These are phyloP conservation scores for Sporothrix inflata DNA, from an alignment of 2,329 filamentous ascomycete species.

Conservation along the genomic window DNA sequence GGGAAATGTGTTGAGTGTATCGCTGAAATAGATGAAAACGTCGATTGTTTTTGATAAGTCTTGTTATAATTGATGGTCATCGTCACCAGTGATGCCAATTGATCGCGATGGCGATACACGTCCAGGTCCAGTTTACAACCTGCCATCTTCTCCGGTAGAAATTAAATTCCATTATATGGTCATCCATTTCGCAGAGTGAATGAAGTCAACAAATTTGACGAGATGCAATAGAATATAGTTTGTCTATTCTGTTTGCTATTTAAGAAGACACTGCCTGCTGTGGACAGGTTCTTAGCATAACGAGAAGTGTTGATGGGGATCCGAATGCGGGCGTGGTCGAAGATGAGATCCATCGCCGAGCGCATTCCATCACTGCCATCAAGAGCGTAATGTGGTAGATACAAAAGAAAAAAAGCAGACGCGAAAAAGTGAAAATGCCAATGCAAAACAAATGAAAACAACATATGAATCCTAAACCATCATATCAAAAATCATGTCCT, in stretches of 20 bases:
- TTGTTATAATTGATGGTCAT: not conserved
- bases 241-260: conserved; percentile 18
- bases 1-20: not conserved
- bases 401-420: not conserved
- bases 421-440: not conserved
- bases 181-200: not conserved
- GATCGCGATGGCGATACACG: too few relatives aligned
- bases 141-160: not conserved
- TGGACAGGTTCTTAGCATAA: conserved; percentile 25
- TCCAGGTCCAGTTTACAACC: not conserved
- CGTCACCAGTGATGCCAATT: not conserved
- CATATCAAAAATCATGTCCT: not conserved
- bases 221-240: not conserved
- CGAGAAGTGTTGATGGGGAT: conserved; percentile 4
- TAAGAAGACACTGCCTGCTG: conserved; percentile 13
- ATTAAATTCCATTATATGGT: not conserved
- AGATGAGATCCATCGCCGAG: too few relatives aligned
- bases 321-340: not conserved
- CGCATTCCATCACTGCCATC: conserved; percentile 14
- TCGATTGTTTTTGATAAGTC: not conserved
- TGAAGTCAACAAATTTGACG: not conserved
- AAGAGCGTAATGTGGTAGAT: not conserved
- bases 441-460: conserved; percentile 5
- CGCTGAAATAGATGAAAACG: not conserved
- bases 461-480: not conserved